These are phyloP conservation scores for Eleusine coracana DNA, from an alignment of 176 grass and related monocot species.

Conservation along the genomic window DNA sequence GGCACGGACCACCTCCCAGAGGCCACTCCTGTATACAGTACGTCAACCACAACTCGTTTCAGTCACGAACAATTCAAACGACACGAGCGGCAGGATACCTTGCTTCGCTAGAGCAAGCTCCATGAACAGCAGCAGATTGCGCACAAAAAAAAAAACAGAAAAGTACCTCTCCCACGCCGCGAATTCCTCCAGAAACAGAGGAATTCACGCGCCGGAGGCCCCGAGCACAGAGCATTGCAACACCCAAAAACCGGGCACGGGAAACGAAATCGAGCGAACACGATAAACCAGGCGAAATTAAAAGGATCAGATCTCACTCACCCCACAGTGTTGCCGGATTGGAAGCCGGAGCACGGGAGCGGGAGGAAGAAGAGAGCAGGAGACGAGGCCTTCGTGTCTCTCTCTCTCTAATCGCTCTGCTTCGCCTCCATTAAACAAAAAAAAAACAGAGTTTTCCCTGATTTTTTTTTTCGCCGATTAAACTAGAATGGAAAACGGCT, in stretches of 20 bases:
- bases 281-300: slow-evolving; percentile 1
- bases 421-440: slow-evolving; percentile 33
- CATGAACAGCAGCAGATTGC: slow-evolving; percentile 15
- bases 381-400: slow-evolving; percentile 35
- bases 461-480: slow-evolving; percentile 16
- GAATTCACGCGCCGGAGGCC: slow-evolving; percentile 6
- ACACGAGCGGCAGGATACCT: background rate
- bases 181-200: background rate
- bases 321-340: background rate
- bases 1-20: background rate
- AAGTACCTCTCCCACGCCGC: background rate
- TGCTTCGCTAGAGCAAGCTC: background rate
- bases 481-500: slow-evolving; percentile 17
- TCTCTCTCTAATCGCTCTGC: slow-evolving; percentile 43
- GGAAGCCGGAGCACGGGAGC: slow-evolving; percentile 14
- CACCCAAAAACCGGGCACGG: background rate
- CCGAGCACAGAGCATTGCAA: slow-evolving; percentile 25
- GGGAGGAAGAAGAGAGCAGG: background rate
- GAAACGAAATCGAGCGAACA: background rate
- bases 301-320: slow-evolving; percentile 15
- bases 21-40: background rate
- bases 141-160: background rate
- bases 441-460: background rate
- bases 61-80: background rate
- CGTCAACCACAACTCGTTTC: background rate